Evolutionary conservation across 148 eudicot genomes (phyloP).

Genomic region (Beta vulgaris): DNA sequence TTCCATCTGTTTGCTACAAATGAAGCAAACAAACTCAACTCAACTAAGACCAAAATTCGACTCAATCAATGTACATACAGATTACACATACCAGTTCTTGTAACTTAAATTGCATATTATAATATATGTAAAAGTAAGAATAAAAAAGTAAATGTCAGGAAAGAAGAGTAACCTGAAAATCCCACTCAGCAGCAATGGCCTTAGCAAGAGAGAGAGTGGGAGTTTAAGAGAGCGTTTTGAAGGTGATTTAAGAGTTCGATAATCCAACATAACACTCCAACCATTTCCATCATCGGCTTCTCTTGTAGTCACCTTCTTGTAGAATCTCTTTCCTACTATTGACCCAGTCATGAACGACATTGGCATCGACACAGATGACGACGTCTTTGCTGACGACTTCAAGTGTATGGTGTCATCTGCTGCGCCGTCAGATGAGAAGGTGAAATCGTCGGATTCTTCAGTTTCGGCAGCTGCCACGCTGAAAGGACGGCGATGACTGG

Average conservation of each 20-base stretch:
- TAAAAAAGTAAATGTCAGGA: too few species aligned
- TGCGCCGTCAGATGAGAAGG: conserved; percentile 39
- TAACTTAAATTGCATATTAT: not conserved
- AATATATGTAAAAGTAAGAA: not conserved
- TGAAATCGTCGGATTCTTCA: conserved; percentile 37
- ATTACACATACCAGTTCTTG: not conserved
- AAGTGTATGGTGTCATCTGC: conserved; percentile 35
- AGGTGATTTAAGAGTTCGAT: conserved; percentile 81
- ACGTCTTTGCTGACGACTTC: conserved; percentile 35
- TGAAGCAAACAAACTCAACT: conserved; percentile 12
- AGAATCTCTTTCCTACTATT: conserved; percentile 76
- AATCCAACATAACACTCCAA: conserved; percentile 91
- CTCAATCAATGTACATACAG: conserved; percentile 4
- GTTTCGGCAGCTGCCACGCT: conserved; percentile 19
- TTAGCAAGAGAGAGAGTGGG: conserved; percentile 69
- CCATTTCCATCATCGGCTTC: conserved; percentile 81
- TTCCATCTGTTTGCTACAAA: conserved; percentile 83
- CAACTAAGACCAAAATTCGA: not conserved
- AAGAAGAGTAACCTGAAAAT: conserved; percentile 56
- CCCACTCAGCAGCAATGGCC: conserved; percentile 96
- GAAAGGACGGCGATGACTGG: conserved; percentile 31
- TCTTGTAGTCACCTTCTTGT: conserved; percentile 68
- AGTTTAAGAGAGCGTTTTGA: conserved; percentile 69
- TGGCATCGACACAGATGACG: conserved; percentile 78
- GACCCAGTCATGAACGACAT: conserved; percentile 91